phyloP scores from a whole-genome alignment of 1,284 basidiomycete species.

The Erythrobasidium hasegawianum region DNA sequence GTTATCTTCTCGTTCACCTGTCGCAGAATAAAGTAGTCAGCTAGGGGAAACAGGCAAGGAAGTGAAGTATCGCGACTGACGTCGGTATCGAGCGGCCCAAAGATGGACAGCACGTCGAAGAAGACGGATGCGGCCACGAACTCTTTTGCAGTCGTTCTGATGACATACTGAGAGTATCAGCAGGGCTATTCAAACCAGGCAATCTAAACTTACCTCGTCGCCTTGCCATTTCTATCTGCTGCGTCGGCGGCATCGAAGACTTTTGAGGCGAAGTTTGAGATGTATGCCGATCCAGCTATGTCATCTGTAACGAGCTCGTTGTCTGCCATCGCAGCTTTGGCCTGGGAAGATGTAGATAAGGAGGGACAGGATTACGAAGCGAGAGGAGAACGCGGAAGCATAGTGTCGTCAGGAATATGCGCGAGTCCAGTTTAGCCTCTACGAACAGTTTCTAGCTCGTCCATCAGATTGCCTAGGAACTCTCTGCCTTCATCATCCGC shows the following conservation, averaged over 20 bases:
- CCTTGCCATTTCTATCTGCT: constrained; percentile 73
- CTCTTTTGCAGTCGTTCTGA: constrained; percentile 75
- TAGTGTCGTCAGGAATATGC: neutral
- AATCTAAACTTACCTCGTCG: constrained; percentile 60
- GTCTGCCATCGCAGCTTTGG: constrained; percentile 69
- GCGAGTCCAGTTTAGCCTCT: neutral
- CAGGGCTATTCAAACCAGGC: neutral
- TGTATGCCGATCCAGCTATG: constrained; percentile 73
- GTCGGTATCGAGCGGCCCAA: constrained; percentile 54
- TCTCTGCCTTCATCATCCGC: constrained; percentile 60
- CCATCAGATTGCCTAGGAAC: constrained; percentile 71
- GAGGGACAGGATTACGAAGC: neutral
- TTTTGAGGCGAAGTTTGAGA: constrained; percentile 88
- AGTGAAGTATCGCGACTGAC: too few relatives aligned
- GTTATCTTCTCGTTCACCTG: constrained; percentile 72
- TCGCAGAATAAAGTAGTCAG: constrained; percentile 1
- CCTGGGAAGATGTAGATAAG: constrained; percentile 48
- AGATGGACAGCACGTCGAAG: constrained; percentile 73
- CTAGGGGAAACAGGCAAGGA: too few relatives aligned
- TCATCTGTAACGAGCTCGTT: constrained; percentile 82
- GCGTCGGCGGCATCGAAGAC: constrained; percentile 84
- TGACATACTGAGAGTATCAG: neutral
- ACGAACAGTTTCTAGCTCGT: constrained; percentile 65
- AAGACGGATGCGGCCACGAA: constrained; percentile 84
- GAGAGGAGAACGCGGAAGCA: neutral